Percentiles rank a stretch among this genome's conserved stretches.
Conservation (phyloP, 371 early-diverging fungal genomes). For the Mucor irregularis region DNA sequence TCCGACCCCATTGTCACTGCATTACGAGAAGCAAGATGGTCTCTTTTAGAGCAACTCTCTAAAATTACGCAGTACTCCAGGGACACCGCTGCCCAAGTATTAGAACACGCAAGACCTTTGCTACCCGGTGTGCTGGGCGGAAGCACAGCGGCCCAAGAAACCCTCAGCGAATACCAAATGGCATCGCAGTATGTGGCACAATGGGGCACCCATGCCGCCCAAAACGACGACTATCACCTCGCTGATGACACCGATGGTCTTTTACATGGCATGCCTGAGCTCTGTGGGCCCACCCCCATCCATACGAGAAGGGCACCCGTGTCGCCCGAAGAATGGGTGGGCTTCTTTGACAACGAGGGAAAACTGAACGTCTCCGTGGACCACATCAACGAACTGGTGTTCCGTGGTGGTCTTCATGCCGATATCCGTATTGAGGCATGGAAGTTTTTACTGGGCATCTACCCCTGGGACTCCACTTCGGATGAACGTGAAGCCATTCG, state of each 20-base stretch:
- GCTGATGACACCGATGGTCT: constrained; percentile 28
- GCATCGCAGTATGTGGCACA: constrained; percentile 79
- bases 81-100: constrained; percentile 69
- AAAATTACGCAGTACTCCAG: constrained; percentile 74
- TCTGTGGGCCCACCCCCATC: constrained; percentile 22
- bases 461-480: constrained; percentile 84
- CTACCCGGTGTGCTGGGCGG: constrained; percentile 32
- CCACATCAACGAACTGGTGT: constrained; percentile 65
- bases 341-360: constrained; percentile 68
- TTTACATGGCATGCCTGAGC: constrained; percentile 32
- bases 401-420: constrained; percentile 78
- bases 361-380: constrained; percentile 51
- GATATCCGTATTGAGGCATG: constrained; percentile 87
- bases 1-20: constrained; percentile 14
- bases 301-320: constrained; percentile 56
- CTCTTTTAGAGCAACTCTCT: constrained; percentile 74
- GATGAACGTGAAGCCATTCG: constrained; percentile 70
- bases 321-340: constrained; percentile 77
- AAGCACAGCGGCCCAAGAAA: constrained; percentile 49
- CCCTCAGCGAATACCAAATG: constrained; percentile 74
- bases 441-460: constrained; percentile 85
- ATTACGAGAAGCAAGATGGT: constrained; percentile 61
- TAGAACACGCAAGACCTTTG: constrained; percentile 47
- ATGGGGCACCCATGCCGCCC: constrained; percentile 54
- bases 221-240: constrained; percentile 9